Conservation (phyloP, 192 early-diverging fungal genomes). For the Coemansia sp. region DNA sequence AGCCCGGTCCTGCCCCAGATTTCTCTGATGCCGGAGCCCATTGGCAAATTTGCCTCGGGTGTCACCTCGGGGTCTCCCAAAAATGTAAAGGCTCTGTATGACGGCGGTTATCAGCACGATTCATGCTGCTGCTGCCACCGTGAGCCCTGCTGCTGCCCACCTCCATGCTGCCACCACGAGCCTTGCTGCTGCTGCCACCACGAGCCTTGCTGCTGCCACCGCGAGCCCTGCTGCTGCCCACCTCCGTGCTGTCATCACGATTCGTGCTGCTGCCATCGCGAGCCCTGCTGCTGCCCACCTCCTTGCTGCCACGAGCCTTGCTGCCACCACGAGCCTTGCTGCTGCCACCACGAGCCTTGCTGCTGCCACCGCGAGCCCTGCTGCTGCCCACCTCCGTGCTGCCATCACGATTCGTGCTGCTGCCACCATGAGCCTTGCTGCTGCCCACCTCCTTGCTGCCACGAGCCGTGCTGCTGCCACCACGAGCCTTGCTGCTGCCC, state of each 20-base stretch:
- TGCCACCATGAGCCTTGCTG: slow-evolving; percentile 32
- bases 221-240: slow-evolving; percentile 2
- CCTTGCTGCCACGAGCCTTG: neutral
- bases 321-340: slow-evolving; percentile 5
- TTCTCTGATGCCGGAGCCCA: neutral
- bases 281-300: neutral
- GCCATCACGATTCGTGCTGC: slow-evolving; percentile 19
- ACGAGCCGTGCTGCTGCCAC: slow-evolving; percentile 21
- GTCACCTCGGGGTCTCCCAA: slow-evolving; percentile 2
- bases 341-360: slow-evolving; percentile 13
- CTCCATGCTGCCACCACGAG: neutral
- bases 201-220: slow-evolving; percentile 5
- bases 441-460: too few relatives aligned
- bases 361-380: slow-evolving; percentile 18
- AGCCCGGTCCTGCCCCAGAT: neutral
- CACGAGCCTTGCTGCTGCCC: slow-evolving; percentile 33
- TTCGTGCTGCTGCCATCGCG: neutral
- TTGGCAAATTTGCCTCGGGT: slow-evolving; percentile 1
- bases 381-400: slow-evolving; percentile 6
- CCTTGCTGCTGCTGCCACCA: slow-evolving; percentile 1
- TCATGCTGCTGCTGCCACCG: slow-evolving; percentile 16
- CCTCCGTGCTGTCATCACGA: neutral
- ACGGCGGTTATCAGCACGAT: slow-evolving; percentile 14
- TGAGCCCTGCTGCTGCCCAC: slow-evolving; percentile 10
- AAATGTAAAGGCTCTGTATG: slow-evolving; percentile 24